phyloP scores from a whole-genome alignment of 1,284 basidiomycete genomes.

The Ceratorhiza oryzae-sativae region DNA sequence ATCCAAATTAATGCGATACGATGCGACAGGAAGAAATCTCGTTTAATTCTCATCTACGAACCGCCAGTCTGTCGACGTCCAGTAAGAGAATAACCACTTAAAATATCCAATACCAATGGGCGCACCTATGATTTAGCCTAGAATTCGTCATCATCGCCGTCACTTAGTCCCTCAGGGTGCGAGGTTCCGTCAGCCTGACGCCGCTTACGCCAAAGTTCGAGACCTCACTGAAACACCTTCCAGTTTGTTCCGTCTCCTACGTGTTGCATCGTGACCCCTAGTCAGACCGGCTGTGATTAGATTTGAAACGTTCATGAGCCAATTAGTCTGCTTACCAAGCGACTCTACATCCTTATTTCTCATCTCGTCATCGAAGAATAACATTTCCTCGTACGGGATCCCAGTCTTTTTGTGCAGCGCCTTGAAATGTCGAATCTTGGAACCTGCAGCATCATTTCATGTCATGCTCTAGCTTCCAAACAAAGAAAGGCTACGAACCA shows the following conservation, averaged over 20 bases:
- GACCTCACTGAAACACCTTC: constrained; percentile 64
- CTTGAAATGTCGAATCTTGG: constrained; percentile 83
- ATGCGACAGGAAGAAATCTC: too few relatives aligned
- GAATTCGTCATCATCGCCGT: not conserved
- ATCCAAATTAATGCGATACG: too few relatives aligned
- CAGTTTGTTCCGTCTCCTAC: constrained; percentile 63
- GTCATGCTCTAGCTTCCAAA: not conserved
- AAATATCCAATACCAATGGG: too few relatives aligned
- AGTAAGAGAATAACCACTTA: too few relatives aligned
- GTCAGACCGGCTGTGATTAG: constrained; percentile 38
- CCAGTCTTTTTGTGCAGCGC: constrained; percentile 77
- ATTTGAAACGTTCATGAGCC: constrained; percentile 13
- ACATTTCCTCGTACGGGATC: constrained; percentile 84
- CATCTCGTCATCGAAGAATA: constrained; percentile 85
- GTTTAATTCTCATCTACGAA: too few relatives aligned
- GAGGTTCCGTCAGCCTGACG: constrained; percentile 50
- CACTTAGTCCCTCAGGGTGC: not conserved
- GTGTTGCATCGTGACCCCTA: constrained; percentile 75
- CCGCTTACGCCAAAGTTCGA: constrained; percentile 66
- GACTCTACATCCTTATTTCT: constrained; percentile 79
- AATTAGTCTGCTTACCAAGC: constrained; percentile 57
- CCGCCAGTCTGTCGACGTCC: too few relatives aligned
- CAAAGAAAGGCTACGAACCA: too few relatives aligned
- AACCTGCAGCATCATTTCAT: constrained; percentile 56
- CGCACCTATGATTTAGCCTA: not conserved